Conservation (phyloP, 345 rosid species). For the Arabidopsis arenosa region DNA sequence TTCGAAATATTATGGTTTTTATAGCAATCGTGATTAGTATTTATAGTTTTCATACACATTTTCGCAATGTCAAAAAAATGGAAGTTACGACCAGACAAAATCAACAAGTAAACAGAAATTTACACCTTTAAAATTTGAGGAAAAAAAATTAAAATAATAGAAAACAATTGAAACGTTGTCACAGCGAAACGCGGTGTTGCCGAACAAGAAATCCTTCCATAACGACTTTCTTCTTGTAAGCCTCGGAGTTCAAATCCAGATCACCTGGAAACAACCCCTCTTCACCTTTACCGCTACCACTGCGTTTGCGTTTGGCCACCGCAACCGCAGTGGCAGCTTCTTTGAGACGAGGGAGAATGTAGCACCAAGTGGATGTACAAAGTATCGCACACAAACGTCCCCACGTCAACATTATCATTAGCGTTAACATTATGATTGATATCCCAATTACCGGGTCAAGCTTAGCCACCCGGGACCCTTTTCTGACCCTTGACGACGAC, state of each 20-base stretch:
- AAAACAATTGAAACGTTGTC: not conserved
- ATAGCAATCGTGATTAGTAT: not conserved
- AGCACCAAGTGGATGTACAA: conserved; percentile 68
- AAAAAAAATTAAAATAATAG: not conserved
- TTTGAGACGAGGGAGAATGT: conserved; percentile 50
- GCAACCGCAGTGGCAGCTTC: conserved; percentile 2
- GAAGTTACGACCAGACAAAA: not conserved
- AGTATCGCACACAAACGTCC: conserved; percentile 72
- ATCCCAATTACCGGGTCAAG: conserved; percentile 57
- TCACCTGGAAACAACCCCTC: conserved; percentile 1
- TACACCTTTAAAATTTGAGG: not conserved
- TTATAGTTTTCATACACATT: not conserved
- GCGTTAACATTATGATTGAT: conserved; percentile 58
- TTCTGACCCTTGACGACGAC: conserved; percentile 8
- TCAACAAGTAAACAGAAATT: not conserved
- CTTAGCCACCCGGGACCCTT: conserved; percentile 22
- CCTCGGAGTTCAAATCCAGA: conserved; percentile 52
- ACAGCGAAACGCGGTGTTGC: conserved; percentile 25
- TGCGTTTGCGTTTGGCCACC: conserved; percentile 15
- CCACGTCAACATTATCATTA: conserved; percentile 58
- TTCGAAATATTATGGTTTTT: not conserved
- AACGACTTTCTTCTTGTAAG: conserved; percentile 71
- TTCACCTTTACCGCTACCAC: not conserved
- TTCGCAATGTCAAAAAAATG: not conserved
- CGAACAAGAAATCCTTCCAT: conserved; percentile 71